Evolutionary conservation across 495 filamentous ascomycete genomes (phyloP), one percentile per base, ranked within the genome.

Genomic region (Penicillium dipodomyicola): DNA sequence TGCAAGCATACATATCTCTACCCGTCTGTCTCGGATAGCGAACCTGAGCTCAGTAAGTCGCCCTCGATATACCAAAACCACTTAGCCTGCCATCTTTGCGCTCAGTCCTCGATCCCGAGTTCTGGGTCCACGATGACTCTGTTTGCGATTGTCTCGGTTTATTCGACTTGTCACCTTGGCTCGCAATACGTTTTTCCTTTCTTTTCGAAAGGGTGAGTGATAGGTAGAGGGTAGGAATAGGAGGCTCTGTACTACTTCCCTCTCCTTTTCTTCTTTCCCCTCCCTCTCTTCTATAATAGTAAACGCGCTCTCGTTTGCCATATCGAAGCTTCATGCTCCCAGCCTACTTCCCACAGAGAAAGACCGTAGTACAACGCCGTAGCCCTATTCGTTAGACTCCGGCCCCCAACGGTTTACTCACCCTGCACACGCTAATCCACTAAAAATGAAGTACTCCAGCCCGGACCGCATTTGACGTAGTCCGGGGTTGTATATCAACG

Each of bases 11-110:
- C 57, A 63, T 57, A 59, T 49, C 56, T 51, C 30, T 35, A 45
- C 40, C 60, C 39, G 49, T 59, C 60, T 68, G 63, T 68, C 65
- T 66, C 65, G 63, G 65, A 62, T 68, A 61, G 48, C 27, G 57
- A 53, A 68, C 58, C 57, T 45, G 58, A 62, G 10, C 57, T 59
- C 59, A 56, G 40, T 22, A 43, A 52, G 9, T 49, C 43, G 35
- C 51, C 57, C 54, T 67, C 52, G 59, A 65, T 6, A 37, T 22
- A 25, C 30, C 19, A 23, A 6, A 23, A 33, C 14, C 27, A 52
- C 10, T 30, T 35, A 35, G 27, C 43, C 30, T 48, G 30, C 12
- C 39, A 41, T 30, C 27, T 25, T 35, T 15, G 37, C 54, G 47
- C 58, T 64, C 54, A 64, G 60, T 60, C 54, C 60, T 62, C 60